Base-by-base conservation (phyloP, 192 early-diverging fungal species). In the Allomyces arbusculus region DNA sequence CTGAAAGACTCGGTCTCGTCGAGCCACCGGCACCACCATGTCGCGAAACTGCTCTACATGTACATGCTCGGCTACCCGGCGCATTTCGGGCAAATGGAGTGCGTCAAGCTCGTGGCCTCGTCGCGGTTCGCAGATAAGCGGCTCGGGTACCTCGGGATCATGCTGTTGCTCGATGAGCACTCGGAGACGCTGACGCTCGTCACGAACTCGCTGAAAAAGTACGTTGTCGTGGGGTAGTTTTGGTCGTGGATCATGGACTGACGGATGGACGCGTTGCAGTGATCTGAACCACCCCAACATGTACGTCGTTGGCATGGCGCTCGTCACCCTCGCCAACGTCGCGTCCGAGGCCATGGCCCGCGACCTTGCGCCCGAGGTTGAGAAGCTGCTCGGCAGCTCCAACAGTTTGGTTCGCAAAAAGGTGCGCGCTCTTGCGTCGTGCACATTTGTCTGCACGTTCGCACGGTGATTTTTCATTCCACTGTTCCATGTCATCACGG, bases 41-140 rank as follows among this genome's bases (percentile, higher is more conserved):
- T 99, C 44, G 89, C 91, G 24, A 99, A 99, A 74, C 78, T 99
- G 69, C 79, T 99, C 16, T 99, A 99, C 70, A 95, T 99, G 66
- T 90, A 95, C 70, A 89, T 99, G 90, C 83, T 99, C 24, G 93
- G 96, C 24, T 96, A 95, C 69, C 93, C 94, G 28, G 96, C 94
- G 25, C 96, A 97, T 72, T 99, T 97, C 77, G 96, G 96, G 24
- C 96, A 99, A 78, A 94, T 99, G 58, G 96, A 99, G 72, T 99
- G 96, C 72, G 76, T 99, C 40, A 99, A 99, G 76, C 76, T 99
- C 55, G 94, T 91, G 8, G 96, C 94, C 23, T 91, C 89, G 20
- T 83, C 91, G 22, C 77, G 84, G 68, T 99, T 94, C 75, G 82
- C 91, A 8, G 96, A 99, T 75, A 99, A 99, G 74, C 84, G 94